Percentiles rank a stretch among this genome's conserved stretches.
These are phyloP conservation scores for Colletotrichum noveboracense DNA, from an alignment of 2,329 filamentous ascomycete species.

Conservation along the genomic window DNA sequence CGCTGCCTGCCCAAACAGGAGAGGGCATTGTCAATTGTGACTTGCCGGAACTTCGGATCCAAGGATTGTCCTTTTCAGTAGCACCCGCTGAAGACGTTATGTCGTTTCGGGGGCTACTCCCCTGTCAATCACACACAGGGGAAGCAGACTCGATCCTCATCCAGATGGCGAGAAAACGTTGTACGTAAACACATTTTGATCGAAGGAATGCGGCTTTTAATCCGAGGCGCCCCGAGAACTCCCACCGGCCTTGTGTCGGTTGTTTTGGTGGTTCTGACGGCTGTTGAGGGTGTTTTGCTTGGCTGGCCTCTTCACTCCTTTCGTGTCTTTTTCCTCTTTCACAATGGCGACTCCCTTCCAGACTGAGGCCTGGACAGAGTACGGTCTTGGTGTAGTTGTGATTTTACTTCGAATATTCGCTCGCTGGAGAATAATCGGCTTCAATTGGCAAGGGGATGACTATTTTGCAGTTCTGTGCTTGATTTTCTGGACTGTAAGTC, in stretches of 20 bases:
- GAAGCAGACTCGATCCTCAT: not conserved
- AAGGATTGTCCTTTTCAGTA: not conserved
- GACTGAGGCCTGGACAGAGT: constrained; percentile 48
- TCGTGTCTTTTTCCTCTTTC: not conserved
- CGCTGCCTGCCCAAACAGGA: not conserved
- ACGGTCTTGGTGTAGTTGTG: constrained; percentile 40
- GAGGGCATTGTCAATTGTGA: not conserved
- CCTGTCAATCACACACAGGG: not conserved
- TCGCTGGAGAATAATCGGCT: constrained; percentile 41
- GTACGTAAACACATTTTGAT: not conserved
- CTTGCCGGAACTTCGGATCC: not conserved
- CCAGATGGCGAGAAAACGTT: not conserved
- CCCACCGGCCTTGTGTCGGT: not conserved
- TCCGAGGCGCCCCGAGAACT: not conserved
- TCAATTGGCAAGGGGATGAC: constrained; percentile 49
- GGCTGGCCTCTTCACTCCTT: not conserved
- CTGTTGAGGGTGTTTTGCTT: not conserved
- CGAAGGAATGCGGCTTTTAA: not conserved
- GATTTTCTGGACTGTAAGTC: constrained; percentile 42
- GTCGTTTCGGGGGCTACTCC: not conserved
- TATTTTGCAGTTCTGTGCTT: constrained; percentile 41
- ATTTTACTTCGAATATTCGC: constrained; percentile 43
- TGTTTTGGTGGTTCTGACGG: not conserved
- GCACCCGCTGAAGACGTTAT: not conserved
- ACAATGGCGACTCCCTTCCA: constrained; percentile 44